Evolutionary conservation across 2,329 filamentous ascomycete species (phyloP).

Genomic region (Piedraia hortae): DNA sequence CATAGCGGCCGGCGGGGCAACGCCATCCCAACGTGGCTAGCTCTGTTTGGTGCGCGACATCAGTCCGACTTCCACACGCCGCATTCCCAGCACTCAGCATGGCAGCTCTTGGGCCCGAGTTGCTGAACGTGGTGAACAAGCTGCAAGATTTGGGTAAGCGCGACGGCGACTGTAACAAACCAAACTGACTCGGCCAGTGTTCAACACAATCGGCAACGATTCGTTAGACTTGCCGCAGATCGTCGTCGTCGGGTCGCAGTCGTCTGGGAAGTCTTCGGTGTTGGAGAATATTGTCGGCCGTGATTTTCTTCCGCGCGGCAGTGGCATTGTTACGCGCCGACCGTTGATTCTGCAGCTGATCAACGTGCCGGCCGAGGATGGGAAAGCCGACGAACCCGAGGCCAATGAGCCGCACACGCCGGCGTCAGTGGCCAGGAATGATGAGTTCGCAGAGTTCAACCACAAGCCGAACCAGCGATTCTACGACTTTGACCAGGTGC

Average conservation of each 20-base stretch:
- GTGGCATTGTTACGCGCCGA: constrained; percentile 81
- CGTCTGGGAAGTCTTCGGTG: constrained; percentile 91
- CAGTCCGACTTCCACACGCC: too few species aligned
- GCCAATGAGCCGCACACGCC: constrained; percentile 47
- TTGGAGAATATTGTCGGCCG: constrained; percentile 96
- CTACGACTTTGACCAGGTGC: constrained; percentile 77
- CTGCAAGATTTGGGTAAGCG: constrained; percentile 38
- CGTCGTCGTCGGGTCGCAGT: constrained; percentile 95
- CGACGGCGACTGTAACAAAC: background rate
- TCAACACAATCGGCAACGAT: constrained; percentile 40
- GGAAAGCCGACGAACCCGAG: constrained; percentile 36
- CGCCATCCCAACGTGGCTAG: too few species aligned
- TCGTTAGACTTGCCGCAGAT: constrained; percentile 94
- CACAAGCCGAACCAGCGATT: constrained; percentile 75
- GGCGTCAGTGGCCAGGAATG: constrained; percentile 37
- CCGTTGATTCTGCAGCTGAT: constrained; percentile 94
- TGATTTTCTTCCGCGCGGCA: constrained; percentile 87
- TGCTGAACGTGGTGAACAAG: constrained; percentile 90
- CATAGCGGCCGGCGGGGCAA: too few species aligned
- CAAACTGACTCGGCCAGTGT: background rate
- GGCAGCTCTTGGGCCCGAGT: constrained; percentile 85
- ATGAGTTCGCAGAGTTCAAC: constrained; percentile 85
- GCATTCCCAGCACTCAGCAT: too few species aligned
- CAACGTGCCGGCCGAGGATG: constrained; percentile 55
- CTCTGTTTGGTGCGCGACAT: too few species aligned